Conservation (phyloP, 2,329 filamentous ascomycete species). For the Pyrenochaeta sp. region DNA sequence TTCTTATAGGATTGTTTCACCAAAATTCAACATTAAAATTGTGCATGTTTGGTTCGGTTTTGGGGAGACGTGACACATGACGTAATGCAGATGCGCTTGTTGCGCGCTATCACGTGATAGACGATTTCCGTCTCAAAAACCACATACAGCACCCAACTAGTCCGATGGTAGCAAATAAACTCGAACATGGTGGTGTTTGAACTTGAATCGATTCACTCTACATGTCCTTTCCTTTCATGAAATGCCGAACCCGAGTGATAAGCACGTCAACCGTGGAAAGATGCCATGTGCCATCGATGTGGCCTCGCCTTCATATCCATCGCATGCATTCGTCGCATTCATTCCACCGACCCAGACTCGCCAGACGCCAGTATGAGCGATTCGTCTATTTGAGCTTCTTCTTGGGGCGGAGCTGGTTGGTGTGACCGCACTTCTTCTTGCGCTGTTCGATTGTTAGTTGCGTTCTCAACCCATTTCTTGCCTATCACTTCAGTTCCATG, state of each 20-base stretch:
- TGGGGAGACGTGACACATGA: constrained; percentile 23
- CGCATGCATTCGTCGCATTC: constrained; percentile 44
- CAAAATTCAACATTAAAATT: background rate
- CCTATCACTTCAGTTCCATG: background rate
- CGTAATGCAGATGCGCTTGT: constrained; percentile 29
- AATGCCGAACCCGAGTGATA: constrained; percentile 35
- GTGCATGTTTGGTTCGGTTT: background rate
- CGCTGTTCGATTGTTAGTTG: constrained; percentile 38
- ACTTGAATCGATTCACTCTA: constrained; percentile 49
- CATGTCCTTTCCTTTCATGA: constrained; percentile 38
- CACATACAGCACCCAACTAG: background rate
- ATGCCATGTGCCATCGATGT: constrained; percentile 39
- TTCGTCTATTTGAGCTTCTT: constrained; percentile 96
- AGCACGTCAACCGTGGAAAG: constrained; percentile 28
- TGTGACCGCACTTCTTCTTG: constrained; percentile 99
- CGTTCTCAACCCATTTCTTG: background rate
- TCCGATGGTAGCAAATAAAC: background rate
- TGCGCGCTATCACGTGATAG: constrained; percentile 26
- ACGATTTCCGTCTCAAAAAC: background rate
- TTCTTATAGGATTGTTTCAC: background rate
- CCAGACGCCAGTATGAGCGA: constrained; percentile 47
- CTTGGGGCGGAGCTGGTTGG: constrained; percentile 99
- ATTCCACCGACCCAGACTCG: constrained; percentile 40
- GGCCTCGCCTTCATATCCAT: constrained; percentile 29
- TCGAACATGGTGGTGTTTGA: constrained; percentile 25